Base-by-base conservation (phyloP, 768 basidiomycete species). In the Suillus subluteus region DNA sequence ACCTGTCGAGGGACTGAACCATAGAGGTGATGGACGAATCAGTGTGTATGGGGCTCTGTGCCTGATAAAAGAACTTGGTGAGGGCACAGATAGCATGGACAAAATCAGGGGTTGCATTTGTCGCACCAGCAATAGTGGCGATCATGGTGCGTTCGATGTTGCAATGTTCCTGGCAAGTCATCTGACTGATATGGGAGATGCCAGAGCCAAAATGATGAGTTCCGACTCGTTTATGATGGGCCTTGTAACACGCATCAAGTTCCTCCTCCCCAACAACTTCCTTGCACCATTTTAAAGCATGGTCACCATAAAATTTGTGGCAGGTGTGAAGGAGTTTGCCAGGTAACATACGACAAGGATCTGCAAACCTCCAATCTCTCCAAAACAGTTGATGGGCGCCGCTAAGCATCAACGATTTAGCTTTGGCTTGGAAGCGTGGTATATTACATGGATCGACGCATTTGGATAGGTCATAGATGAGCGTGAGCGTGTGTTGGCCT, bases 111-210 rank as follows among this genome's bases (percentile, higher is more conserved):
- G 78, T 63, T 15, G 75, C 76, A 59, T 73, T 76, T 38, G 74
- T 75, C 32, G 79, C 78, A 5, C 46, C n/a, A 23, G 46, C n/a
- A 41, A 82, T 74, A 16, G 77, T 67, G 5, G 74, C 30, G n/a
- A 83, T 58, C 5, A 83, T 66, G 56, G 77, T 75, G 2, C 73
- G 67, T 68, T 82, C 73, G 6, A 83, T 71, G 38, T 83, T 74
- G 1, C 76, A 66, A 62, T 82, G 79, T 46, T 82, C 81, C 7
- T 74, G 65, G 3, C 81, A 81, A n/a, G 82, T 82, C 8, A 80
- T 77, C 66, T 83, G 82, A 59, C 80, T 82, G 35, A 82, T 62
- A 15, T 70, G 67, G 15, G 80, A 80, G 18, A 82, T 75, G 0
- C 82, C 82, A 32, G 77, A 73, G 8, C 71, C 68, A 65, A 81